Conservation (phyloP, 495 filamentous ascomycete genomes). For the Extremus antarcticus region DNA sequence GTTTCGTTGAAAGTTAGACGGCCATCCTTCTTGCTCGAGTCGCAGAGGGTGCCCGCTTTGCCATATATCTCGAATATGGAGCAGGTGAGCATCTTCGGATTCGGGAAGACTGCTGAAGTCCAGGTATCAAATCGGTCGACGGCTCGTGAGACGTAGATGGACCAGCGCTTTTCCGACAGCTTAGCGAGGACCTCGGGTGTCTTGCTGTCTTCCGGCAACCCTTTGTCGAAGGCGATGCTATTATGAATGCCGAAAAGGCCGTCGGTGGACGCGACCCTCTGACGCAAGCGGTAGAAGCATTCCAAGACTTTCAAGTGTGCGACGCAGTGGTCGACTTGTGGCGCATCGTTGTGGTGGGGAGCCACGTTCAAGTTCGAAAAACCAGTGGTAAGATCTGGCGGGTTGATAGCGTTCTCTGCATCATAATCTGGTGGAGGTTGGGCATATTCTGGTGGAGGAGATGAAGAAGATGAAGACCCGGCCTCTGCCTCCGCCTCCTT, state of each 20-base stretch:
- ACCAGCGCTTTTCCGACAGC: constrained; percentile 72
- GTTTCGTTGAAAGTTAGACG: neutral
- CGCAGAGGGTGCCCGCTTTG: constrained; percentile 15
- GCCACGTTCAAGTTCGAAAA: constrained; percentile 10
- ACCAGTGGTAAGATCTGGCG: constrained; percentile 12
- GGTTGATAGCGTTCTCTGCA: constrained; percentile 3
- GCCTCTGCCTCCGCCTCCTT: constrained; percentile 56
- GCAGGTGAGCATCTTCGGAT: constrained; percentile 19
- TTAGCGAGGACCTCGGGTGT: constrained; percentile 33
- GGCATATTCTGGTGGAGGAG: constrained; percentile 4
- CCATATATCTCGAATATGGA: constrained; percentile 16
- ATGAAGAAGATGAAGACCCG: neutral
- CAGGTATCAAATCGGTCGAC: constrained; percentile 63
- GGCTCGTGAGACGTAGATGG: constrained; percentile 60
- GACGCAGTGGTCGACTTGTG: constrained; percentile 43
- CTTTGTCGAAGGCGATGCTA: neutral
- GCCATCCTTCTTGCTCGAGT: neutral
- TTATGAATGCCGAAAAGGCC: constrained; percentile 50
- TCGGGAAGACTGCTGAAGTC: constrained; percentile 41
- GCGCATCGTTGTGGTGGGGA: neutral
- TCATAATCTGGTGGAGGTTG: constrained; percentile 6
- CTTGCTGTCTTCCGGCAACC: constrained; percentile 13
- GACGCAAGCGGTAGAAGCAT: constrained; percentile 55
- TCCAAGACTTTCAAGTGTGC: constrained; percentile 70
- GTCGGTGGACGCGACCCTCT: constrained; percentile 51